phyloP scores from a whole-genome alignment of 345 rosid genomes.

The Rhodamnia rubescens region DNA sequence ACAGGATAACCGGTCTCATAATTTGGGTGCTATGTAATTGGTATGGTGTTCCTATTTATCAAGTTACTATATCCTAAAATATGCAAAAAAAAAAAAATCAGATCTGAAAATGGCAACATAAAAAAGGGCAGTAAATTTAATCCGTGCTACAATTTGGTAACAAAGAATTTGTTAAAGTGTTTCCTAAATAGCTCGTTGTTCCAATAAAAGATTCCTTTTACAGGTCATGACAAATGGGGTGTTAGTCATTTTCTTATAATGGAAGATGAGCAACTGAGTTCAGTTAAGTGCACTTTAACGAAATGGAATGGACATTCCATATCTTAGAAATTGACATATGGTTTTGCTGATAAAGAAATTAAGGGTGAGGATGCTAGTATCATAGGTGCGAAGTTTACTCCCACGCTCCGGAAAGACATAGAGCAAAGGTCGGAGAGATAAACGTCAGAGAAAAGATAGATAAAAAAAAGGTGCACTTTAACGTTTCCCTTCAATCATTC shows the following conservation, averaged over 20 bases:
- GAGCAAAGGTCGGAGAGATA: too few species aligned
- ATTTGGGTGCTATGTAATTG: background rate
- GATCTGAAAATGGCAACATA: background rate
- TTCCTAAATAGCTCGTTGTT: background rate
- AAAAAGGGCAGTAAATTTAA: background rate
- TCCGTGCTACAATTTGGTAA: background rate
- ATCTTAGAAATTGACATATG: too few species aligned
- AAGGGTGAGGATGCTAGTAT: too few species aligned
- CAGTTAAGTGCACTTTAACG: background rate
- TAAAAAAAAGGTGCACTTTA: background rate
- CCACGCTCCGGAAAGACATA: too few species aligned
- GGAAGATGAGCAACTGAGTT: background rate
- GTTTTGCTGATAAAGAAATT: too few species aligned
- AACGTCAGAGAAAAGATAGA: too few species aligned
- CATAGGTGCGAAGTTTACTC: too few species aligned
- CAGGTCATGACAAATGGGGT: background rate
- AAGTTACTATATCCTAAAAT: background rate
- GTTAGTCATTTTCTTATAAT: background rate
- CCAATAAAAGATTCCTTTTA: background rate
- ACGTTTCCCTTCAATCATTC: background rate
- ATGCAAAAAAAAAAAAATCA: background rate
- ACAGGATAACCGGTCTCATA: background rate
- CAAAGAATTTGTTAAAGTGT: background rate
- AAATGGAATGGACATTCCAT: too few species aligned
- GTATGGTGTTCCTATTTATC: background rate